Percentiles rank a stretch among this genome's conserved stretches.
Evolutionary conservation across 805 yeast species (phyloP).

Genomic region (Ogataea parapolymorpha): DNA sequence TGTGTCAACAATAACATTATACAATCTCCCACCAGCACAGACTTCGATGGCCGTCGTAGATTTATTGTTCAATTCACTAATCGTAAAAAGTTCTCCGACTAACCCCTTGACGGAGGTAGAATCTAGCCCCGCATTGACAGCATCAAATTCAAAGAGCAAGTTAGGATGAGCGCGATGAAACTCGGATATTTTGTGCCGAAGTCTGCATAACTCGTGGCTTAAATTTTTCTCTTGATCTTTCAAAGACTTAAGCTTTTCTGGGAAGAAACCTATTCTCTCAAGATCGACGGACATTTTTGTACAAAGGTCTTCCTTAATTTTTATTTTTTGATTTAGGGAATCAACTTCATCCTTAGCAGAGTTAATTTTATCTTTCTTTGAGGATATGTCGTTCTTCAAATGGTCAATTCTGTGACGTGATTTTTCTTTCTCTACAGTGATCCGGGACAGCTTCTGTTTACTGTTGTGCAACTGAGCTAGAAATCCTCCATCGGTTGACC

Average conservation of each 20-base stretch:
- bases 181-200: constrained; percentile 47
- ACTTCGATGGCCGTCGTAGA: constrained; percentile 84
- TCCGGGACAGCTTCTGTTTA: constrained; percentile 51
- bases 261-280: constrained; percentile 53
- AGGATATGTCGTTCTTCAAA: constrained; percentile 46
- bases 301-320: constrained; percentile 25
- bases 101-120: constrained; percentile 73
- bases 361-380: constrained; percentile 44
- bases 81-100: constrained; percentile 77
- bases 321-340: constrained; percentile 24
- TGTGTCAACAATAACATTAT: constrained; percentile 86
- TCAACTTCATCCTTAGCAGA: constrained; percentile 51
- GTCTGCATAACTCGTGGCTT: constrained; percentile 40
- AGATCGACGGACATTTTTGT: constrained; percentile 41
- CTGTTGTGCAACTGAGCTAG: constrained; percentile 64
- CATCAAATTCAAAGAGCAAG: constrained; percentile 69
- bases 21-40: constrained; percentile 90
- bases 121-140: constrained; percentile 61
- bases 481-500: constrained; percentile 75
- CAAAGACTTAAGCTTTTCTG: constrained; percentile 40
- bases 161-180: constrained; percentile 64
- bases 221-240: constrained; percentile 44
- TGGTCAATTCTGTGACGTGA: constrained; percentile 56
- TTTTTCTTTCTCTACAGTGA: constrained; percentile 56
- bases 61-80: constrained; percentile 53